Evolutionary conservation across 331 rosid species (phyloP).

Genomic region (Telfairia occidentalis): DNA sequence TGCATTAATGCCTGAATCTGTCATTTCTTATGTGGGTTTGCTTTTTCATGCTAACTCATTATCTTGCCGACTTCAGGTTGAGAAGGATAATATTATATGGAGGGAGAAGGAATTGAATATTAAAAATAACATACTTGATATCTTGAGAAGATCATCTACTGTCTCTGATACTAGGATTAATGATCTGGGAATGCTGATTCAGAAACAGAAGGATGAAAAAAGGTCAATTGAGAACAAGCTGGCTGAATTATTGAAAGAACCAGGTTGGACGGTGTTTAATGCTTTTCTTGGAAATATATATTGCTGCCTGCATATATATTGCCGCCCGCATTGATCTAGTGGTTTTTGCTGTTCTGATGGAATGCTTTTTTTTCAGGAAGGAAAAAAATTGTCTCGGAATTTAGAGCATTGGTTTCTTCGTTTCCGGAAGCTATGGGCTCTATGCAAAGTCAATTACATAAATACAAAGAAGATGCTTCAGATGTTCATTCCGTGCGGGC

Average conservation of each 20-base stretch:
- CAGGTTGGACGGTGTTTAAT: conserved; percentile 33
- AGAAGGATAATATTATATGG: conserved; percentile 81
- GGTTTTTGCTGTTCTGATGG: conserved; percentile 16
- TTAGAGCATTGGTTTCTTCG: conserved; percentile 72
- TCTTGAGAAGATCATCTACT: conserved; percentile 51
- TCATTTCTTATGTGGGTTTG: conserved; percentile 13
- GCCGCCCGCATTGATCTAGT: conserved; percentile 1
- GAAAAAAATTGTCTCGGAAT: conserved; percentile 70
- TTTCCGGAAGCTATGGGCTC: conserved; percentile 88
- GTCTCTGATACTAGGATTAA: conserved; percentile 51
- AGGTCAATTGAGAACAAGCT: conserved; percentile 49
- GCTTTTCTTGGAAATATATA: not conserved
- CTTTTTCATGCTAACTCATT: conserved; percentile 24
- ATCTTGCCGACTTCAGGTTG: conserved; percentile 49
- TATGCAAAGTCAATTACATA: conserved; percentile 69
- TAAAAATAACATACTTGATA: conserved; percentile 69
- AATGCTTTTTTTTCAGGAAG: conserved; percentile 52
- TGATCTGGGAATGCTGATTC: conserved; percentile 51
- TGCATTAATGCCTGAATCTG: conserved; percentile 36
- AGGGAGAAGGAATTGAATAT: conserved; percentile 77
- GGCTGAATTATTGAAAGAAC: conserved; percentile 68
- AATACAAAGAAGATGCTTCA: conserved; percentile 77
- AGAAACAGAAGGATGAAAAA: conserved; percentile 50
- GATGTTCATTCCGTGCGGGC: conserved; percentile 82
- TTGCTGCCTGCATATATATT: too few species aligned